These are phyloP conservation scores for Trametes sanguinea DNA, from an alignment of 768 basidiomycete species.

Conservation along the genomic window DNA sequence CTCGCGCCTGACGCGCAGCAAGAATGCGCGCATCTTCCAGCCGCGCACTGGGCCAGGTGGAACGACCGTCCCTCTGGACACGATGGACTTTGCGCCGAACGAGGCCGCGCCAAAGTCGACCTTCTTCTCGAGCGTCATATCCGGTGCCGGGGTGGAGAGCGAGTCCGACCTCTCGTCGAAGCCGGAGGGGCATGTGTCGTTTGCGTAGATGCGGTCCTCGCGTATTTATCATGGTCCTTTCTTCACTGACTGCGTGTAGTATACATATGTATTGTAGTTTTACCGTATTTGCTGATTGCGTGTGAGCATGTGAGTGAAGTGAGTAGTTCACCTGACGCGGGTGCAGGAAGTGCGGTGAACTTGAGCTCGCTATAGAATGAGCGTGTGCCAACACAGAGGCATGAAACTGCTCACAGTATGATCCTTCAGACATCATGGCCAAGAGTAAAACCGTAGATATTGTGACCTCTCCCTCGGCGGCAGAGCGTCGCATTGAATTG, in stretches of 20 bases:
- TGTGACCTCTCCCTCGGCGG: too few species aligned
- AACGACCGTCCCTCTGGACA: conserved; percentile 19
- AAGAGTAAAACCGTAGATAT: too few species aligned
- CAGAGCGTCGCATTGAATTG: too few species aligned
- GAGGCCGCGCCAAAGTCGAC: conserved; percentile 1
- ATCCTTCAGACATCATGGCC: too few species aligned
- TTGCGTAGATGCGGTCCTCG: not conserved
- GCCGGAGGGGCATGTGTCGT: not conserved
- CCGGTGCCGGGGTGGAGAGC: not conserved
- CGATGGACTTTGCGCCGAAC: conserved; percentile 24
- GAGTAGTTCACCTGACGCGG: too few species aligned
- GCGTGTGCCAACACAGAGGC: too few species aligned
- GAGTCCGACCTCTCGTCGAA: not conserved
- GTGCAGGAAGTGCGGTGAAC: too few species aligned
- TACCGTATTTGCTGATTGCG: too few species aligned
- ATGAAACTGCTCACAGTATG: too few species aligned
- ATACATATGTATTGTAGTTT: not conserved
- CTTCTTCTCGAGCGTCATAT: not conserved
- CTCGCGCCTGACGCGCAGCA: conserved; percentile 28
- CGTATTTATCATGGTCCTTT: not conserved
- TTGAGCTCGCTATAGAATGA: too few species aligned
- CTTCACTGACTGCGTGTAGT: not conserved
- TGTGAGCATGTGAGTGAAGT: too few species aligned
- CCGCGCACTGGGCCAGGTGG: conserved; percentile 7
- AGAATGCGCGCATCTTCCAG: not conserved